Conservation (phyloP, 73 alveolate genomes). For the Paramecium sonneborni region DNA sequence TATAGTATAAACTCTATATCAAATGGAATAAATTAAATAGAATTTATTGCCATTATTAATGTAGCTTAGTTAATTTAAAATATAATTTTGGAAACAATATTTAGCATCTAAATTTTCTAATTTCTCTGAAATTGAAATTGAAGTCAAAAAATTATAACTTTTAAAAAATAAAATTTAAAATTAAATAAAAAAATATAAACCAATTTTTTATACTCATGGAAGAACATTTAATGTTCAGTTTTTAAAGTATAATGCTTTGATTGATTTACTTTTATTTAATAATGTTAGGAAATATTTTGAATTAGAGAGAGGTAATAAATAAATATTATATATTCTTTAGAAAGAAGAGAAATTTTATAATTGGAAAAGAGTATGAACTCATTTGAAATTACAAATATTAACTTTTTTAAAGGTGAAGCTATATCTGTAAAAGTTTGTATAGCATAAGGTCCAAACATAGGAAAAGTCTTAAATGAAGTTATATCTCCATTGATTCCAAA, state of each 20-base stretch:
- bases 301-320: background rate
- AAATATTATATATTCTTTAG: background rate
- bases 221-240: background rate
- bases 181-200: background rate
- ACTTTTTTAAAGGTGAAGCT: constrained; percentile 30
- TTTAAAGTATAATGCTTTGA: background rate
- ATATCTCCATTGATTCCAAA: constrained; percentile 20
- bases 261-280: constrained; percentile 2
- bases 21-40: constrained; percentile 29
- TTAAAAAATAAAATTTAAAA: background rate
- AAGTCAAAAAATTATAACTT: background rate
- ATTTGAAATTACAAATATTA: constrained; percentile 23
- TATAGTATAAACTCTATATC: constrained; percentile 11
- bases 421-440: background rate
- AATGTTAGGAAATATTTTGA: constrained; percentile 35
- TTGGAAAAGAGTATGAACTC: constrained; percentile 20
- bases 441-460: constrained; percentile 29
- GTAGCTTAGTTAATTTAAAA: background rate
- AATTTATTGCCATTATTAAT: background rate
- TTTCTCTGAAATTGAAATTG: background rate
- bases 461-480: background rate
- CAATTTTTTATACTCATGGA: constrained; percentile 5
- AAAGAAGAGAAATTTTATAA: constrained; percentile 4
- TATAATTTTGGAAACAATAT: background rate
- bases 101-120: background rate